phyloP scores from a whole-genome alignment of 1,284 basidiomycete species.

The Naganishia albida region DNA sequence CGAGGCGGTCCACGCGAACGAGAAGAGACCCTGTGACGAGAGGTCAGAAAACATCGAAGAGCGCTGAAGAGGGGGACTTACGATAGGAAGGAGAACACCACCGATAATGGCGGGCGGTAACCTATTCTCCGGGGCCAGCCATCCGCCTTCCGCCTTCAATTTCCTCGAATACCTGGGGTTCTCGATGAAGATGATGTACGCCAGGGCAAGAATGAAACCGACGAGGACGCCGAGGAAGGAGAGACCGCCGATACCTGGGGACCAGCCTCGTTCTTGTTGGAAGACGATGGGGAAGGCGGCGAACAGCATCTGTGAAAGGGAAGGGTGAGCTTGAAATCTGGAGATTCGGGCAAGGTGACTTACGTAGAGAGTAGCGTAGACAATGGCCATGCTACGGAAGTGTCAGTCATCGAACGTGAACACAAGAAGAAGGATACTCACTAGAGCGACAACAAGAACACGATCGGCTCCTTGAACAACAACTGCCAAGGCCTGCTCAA shows the following conservation, averaged over 20 bases:
- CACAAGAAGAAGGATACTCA: constrained; percentile 1
- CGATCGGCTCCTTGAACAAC: constrained; percentile 56
- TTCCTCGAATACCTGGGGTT: constrained; percentile 40
- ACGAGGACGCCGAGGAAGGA: constrained; percentile 67
- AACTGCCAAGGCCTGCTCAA: constrained; percentile 57
- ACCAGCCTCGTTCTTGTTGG: constrained; percentile 45
- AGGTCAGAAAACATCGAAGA: constrained; percentile 37
- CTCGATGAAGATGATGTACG: constrained; percentile 57
- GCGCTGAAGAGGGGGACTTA: constrained; percentile 13
- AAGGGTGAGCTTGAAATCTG: background rate
- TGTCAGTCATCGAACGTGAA: background rate
- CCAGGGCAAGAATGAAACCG: constrained; percentile 60
- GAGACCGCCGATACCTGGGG: constrained; percentile 61
- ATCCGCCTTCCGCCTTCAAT: constrained; percentile 17
- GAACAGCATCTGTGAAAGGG: constrained; percentile 43
- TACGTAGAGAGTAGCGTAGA: constrained; percentile 51
- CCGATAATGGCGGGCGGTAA: constrained; percentile 64
- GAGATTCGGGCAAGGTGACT: constrained; percentile 8
- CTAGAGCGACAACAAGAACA: constrained; percentile 56
- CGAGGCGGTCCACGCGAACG: constrained; percentile 59
- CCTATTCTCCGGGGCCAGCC: constrained; percentile 57
- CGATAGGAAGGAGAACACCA: constrained; percentile 62
- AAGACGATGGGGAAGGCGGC: constrained; percentile 51
- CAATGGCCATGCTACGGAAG: constrained; percentile 43
- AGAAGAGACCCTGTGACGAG: constrained; percentile 35